Evolutionary conservation across 495 filamentous ascomycete species (phyloP).

Genomic region (Gamarada debralockiae): DNA sequence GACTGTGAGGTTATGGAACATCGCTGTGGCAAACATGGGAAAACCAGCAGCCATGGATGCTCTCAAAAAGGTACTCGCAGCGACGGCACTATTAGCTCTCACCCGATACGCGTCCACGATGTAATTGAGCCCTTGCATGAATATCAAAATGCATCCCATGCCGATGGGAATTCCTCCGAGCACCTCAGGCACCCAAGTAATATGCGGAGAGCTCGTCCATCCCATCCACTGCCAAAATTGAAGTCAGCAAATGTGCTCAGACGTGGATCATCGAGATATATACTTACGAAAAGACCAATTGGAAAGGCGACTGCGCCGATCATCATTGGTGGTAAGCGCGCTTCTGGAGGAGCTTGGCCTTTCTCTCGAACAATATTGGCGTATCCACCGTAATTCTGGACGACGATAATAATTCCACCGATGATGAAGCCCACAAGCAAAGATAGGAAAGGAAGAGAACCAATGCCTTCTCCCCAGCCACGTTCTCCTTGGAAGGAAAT

Average conservation of each 20-base stretch:
- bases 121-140: slow-evolving; percentile 30
- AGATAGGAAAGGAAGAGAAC: not conserved
- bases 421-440: slow-evolving; percentile 56
- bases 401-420: slow-evolving; percentile 48
- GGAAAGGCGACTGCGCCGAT: slow-evolving; percentile 58
- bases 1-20: slow-evolving; percentile 47
- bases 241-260: not conserved
- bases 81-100: slow-evolving; percentile 54
- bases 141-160: slow-evolving; percentile 53
- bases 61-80: slow-evolving; percentile 64
- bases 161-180: slow-evolving; percentile 70
- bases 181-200: slow-evolving; percentile 64
- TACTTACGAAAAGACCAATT: slow-evolving; percentile 40
- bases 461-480: slow-evolving; percentile 43
- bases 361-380: not conserved
- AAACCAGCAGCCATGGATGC: slow-evolving; percentile 61
- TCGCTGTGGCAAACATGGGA: slow-evolving; percentile 56
- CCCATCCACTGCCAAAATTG: slow-evolving; percentile 54
- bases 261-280: not conserved
- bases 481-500: slow-evolving; percentile 26
- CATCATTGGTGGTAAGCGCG: slow-evolving; percentile 80
- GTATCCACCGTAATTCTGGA: not conserved
- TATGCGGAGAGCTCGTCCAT: slow-evolving; percentile 61
- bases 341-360: slow-evolving; percentile 52
- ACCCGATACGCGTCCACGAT: slow-evolving; percentile 61